A percentile compares a stretch with the other conserved stretches of the same genome.
Evolutionary conservation across 805 yeast species (phyloP).

Genomic region (Teunomyces gatunensis): DNA sequence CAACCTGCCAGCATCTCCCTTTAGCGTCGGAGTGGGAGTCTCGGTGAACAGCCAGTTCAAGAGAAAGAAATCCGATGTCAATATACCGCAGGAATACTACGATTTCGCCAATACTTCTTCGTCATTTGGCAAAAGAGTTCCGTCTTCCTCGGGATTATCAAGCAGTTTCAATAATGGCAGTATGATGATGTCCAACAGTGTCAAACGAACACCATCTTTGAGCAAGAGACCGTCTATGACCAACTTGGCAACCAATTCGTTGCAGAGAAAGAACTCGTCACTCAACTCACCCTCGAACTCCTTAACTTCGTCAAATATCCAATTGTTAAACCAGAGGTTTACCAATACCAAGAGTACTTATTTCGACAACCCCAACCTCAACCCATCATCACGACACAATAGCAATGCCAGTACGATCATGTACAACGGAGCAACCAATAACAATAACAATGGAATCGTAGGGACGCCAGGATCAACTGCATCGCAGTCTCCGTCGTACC

Average conservation of each 20-base stretch:
- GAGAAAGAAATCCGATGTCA: slow-evolving; percentile 40
- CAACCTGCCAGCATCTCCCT: slow-evolving; percentile 23
- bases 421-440: slow-evolving; percentile 1
- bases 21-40: slow-evolving; percentile 2
- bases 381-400: slow-evolving; percentile 10
- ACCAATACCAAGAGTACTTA: slow-evolving; percentile 11
- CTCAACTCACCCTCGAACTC: slow-evolving; percentile 6
- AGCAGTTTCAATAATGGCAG: slow-evolving; percentile 6
- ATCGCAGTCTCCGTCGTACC: slow-evolving; percentile 6
- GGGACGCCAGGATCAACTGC: slow-evolving; percentile 11
- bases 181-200: slow-evolving; percentile 6
- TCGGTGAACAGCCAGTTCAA: slow-evolving; percentile 31
- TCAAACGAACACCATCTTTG: slow-evolving; percentile 16
- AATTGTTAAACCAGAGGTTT: slow-evolving; percentile 12
- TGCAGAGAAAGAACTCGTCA: slow-evolving; percentile 11
- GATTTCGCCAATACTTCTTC: slow-evolving; percentile 13
- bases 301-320: slow-evolving; percentile 1
- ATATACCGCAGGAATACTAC: slow-evolving; percentile 14
- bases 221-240: slow-evolving; percentile 16
- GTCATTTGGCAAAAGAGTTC: slow-evolving; percentile 19
- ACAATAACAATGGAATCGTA: slow-evolving; percentile 1
- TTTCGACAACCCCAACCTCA: slow-evolving; percentile 17
- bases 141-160: slow-evolving; percentile 10
- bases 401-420: slow-evolving; percentile 9
- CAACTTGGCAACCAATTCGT: slow-evolving; percentile 8